Evolutionary conservation across 305 asterid genomes (phyloP), one percentile per base, ranked within the genome.

Genomic region (Fraxinus sp.): DNA sequence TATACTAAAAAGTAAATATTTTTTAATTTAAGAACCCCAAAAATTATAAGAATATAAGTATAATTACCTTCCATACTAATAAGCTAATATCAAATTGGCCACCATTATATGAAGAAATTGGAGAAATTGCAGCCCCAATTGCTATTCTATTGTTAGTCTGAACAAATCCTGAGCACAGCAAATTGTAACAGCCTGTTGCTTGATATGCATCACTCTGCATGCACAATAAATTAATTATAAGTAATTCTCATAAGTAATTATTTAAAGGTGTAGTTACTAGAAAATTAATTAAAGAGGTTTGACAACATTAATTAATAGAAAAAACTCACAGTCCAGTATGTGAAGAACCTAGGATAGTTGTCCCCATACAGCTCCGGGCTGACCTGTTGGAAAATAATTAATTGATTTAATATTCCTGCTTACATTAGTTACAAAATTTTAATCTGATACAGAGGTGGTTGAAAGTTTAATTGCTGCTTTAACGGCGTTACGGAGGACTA

Each of bases 81-180:
- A 97, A 86, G 88, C 96, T 92, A 83, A 97, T 95, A 86, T 97
- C 99, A 82, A 93, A 97, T 87, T 97, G 99, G 32, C 97, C 97
- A 2, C 95, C 97, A 41, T 82, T 84, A 30, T 90, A 97, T 0
- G 98, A 87, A 1, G 99, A 97, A 16, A 87, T 90, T 1, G 99
- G 99, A 41, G 99, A 95, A 78, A 97, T 97, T 2, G 99, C 99
- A 0, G 98, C 99, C 10, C 99, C 99, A 83, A 95, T 92, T 28
- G 99, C 98, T 59, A 97, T 92, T 86, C 83, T 88, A 82, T 82
- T 92, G 89, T 92, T 97, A 22, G 98, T 97, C 87, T 97, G 99
- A 72, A 97, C 90, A 89, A 97, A 97, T 13, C 99, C 99, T n/a
- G 99, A 93, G 90, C 99, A 97, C 28, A 96, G 83, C 89, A 96